Evolutionary conservation across 371 early-diverging fungal species (phyloP).

Genomic region (Circinella umbellata): DNA sequence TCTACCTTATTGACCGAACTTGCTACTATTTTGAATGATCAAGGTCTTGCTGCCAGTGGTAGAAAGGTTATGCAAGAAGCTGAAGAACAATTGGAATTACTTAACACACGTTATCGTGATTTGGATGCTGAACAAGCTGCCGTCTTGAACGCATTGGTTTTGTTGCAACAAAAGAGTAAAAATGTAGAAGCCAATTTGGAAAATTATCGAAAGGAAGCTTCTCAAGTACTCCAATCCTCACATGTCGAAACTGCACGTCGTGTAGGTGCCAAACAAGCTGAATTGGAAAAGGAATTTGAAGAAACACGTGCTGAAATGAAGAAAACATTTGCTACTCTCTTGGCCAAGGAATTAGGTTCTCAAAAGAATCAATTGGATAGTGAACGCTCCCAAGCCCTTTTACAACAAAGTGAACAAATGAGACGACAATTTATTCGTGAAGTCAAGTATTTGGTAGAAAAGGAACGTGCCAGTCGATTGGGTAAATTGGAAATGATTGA

Average conservation of each 20-base stretch:
- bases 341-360: constrained; percentile 40
- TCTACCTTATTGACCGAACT: constrained; percentile 31
- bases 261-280: constrained; percentile 35
- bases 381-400: constrained; percentile 45
- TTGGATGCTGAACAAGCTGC: constrained; percentile 26
- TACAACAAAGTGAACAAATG: constrained; percentile 52
- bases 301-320: constrained; percentile 27
- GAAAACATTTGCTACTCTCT: constrained; percentile 23
- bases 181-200: constrained; percentile 23
- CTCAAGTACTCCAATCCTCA: constrained; percentile 17
- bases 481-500: constrained; percentile 81
- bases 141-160: constrained; percentile 24
- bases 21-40: constrained; percentile 36
- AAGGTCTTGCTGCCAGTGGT: constrained; percentile 32
- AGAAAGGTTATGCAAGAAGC: constrained; percentile 33
- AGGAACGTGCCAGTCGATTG: constrained; percentile 87
- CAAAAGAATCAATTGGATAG: constrained; percentile 43
- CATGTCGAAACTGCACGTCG: constrained; percentile 27
- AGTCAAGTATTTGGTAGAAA: constrained; percentile 79
- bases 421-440: constrained; percentile 66
- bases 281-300: constrained; percentile 40
- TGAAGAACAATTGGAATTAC: constrained; percentile 23
- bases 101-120: constrained; percentile 24
- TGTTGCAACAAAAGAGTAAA: constrained; percentile 24
- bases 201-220: constrained; percentile 23